A percentile compares a stretch with the other conserved stretches of the same genome.
These are phyloP conservation scores for Xylaria hypoxylon DNA, from an alignment of 2,329 filamentous ascomycete genomes.

Conservation along the genomic window DNA sequence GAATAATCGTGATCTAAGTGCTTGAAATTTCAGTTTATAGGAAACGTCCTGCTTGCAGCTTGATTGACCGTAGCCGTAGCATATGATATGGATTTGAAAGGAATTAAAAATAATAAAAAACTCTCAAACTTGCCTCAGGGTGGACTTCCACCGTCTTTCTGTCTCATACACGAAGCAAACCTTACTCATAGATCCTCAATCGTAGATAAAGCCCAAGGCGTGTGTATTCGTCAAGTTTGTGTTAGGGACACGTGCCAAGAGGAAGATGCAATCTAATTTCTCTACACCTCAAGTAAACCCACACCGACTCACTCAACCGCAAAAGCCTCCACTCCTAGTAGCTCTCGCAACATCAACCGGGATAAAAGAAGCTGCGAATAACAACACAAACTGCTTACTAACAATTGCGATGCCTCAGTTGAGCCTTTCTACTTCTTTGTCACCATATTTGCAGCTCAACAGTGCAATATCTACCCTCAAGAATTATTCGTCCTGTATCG, in stretches of 20 bases:
- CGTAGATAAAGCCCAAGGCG: not conserved
- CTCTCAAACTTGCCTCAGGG: not conserved
- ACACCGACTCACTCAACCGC: not conserved
- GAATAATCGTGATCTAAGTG: not conserved
- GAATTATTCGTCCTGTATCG: not conserved
- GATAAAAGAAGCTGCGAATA: not conserved
- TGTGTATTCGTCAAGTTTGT: not conserved
- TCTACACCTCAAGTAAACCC: not conserved
- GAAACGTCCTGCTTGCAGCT: not conserved
- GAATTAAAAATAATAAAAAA: not conserved
- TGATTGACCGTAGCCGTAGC: not conserved
- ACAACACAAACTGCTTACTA: not conserved
- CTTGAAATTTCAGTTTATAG: not conserved
- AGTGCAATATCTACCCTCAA: not conserved
- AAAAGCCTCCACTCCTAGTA: no score
- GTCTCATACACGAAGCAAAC: not conserved
- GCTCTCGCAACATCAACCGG: not conserved
- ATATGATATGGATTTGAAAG: not conserved
- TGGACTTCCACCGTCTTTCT: not conserved
- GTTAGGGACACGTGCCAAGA: not conserved
- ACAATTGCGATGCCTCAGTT: no score
- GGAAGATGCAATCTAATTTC: constrained; percentile 10
- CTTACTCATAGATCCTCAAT: not conserved
- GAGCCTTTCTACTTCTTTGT: not conserved
- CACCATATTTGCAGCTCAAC: not conserved